These are phyloP conservation scores for Prorocentrum cordatum DNA, from an alignment of 169 alveolate species.

Conservation along the genomic window DNA sequence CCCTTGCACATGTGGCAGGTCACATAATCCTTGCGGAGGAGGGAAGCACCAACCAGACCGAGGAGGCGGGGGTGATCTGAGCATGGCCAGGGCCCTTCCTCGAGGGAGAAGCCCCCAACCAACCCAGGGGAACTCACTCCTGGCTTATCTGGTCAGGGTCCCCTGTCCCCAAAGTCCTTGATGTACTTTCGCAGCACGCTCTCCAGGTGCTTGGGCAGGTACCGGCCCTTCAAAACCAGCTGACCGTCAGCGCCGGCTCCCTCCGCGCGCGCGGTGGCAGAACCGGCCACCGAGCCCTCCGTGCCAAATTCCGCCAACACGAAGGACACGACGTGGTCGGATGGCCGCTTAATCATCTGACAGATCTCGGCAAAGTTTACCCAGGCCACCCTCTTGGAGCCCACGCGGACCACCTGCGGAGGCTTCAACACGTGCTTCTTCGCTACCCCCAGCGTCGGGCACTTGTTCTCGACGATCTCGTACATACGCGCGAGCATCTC, in stretches of 20 bases:
- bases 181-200: constrained; percentile 86
- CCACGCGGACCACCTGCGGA: constrained; percentile 82
- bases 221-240: constrained; percentile 87
- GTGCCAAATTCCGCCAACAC: constrained; percentile 91
- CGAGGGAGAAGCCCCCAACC: background rate
- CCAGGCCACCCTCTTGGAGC: constrained; percentile 94
- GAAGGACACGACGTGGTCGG: constrained; percentile 90
- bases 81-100: background rate
- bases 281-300: constrained; percentile 66
- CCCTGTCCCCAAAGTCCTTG: constrained; percentile 67
- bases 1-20: constrained; percentile 90
- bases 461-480: background rate
- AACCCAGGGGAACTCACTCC: background rate
- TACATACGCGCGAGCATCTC: background rate
- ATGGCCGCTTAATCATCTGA: constrained; percentile 85
- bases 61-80: background rate
- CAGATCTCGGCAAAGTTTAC: constrained; percentile 89
- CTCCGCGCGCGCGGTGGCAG: constrained; percentile 67
- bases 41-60: background rate
- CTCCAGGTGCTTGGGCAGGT: constrained; percentile 89
- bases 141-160: background rate
- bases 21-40: constrained; percentile 80
- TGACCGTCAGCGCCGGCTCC: constrained; percentile 92
- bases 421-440: background rate
- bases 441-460: background rate